These are phyloP conservation scores for Nothophoma quercina DNA, from an alignment of 2,329 filamentous ascomycete species.

Conservation along the genomic window DNA sequence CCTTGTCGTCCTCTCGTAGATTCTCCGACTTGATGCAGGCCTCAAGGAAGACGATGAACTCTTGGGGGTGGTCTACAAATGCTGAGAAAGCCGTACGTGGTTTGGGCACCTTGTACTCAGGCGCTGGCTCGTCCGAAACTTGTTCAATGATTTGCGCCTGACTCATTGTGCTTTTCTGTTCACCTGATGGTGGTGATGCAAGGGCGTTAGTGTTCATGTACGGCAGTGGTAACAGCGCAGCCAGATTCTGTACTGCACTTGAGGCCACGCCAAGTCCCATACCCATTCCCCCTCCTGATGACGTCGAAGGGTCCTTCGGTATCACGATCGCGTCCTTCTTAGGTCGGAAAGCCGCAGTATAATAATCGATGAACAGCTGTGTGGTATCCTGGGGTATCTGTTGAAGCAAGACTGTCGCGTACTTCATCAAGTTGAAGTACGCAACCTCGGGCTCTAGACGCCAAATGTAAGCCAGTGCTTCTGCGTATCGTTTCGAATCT, in stretches of 20 bases:
- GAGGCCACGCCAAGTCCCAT: slow-evolving; percentile 62
- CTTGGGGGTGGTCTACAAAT: slow-evolving; percentile 90
- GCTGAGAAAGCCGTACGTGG: slow-evolving; percentile 92
- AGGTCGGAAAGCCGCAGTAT: slow-evolving; percentile 82
- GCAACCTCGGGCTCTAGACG: slow-evolving; percentile 80
- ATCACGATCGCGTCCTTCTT: slow-evolving; percentile 68
- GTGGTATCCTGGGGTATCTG: slow-evolving; percentile 85
- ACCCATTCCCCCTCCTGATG: slow-evolving; percentile 52
- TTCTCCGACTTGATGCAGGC: slow-evolving; percentile 78
- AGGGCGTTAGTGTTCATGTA: slow-evolving; percentile 76
- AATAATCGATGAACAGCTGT: slow-evolving; percentile 91
- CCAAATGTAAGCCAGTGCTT: slow-evolving; percentile 92
- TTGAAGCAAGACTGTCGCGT: slow-evolving; percentile 87
- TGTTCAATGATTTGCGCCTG: slow-evolving; percentile 63
- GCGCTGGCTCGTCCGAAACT: slow-evolving; percentile 59
- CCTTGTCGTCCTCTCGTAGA: slow-evolving; percentile 76
- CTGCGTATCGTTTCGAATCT: slow-evolving; percentile 87
- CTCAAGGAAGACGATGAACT: slow-evolving; percentile 93
- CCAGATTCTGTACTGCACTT: slow-evolving; percentile 84
- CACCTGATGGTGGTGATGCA: slow-evolving; percentile 62
- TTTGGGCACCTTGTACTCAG: slow-evolving; percentile 78
- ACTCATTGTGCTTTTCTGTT: slow-evolving; percentile 60
- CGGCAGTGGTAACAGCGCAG: slow-evolving; percentile 81
- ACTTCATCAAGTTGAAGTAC: slow-evolving; percentile 92
- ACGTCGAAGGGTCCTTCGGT: slow-evolving; percentile 56